phyloP scores from a whole-genome alignment of 768 basidiomycete species.

The Boletus sensibilis region DNA sequence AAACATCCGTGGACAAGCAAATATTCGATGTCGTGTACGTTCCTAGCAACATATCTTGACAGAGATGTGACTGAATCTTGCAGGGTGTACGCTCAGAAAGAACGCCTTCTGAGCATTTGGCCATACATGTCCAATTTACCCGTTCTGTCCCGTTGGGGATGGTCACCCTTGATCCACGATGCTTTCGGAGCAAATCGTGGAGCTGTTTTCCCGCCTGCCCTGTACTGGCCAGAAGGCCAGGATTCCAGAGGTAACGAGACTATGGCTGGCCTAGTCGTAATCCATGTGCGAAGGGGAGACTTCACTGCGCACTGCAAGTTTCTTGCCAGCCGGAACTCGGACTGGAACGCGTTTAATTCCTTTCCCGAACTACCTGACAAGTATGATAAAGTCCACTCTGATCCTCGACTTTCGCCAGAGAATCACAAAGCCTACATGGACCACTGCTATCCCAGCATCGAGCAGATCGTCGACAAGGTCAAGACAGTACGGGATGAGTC shows the following conservation, averaged over 20 bases:
- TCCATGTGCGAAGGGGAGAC: conserved; percentile 54
- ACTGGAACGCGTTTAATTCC: conserved; percentile 44
- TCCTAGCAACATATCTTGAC: not conserved
- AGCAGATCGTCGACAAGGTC: conserved; percentile 41
- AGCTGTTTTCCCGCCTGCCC: conserved; percentile 19
- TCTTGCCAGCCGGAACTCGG: conserved; percentile 34
- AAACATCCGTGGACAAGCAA: conserved; percentile 14
- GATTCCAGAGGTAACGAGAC: conserved; percentile 6
- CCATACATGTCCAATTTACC: conserved; percentile 34
- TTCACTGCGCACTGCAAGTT: conserved; percentile 42
- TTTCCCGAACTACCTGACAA: conserved; percentile 41
- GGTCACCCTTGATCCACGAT: conserved; percentile 34
- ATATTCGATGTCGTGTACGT: conserved; percentile 20
- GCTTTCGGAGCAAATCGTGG: conserved; percentile 25
- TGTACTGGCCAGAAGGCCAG: conserved; percentile 3
- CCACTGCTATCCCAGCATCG: conserved; percentile 43
- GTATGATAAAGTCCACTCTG: conserved; percentile 29
- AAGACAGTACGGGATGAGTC: conserved; percentile 30
- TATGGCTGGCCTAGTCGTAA: conserved; percentile 39
- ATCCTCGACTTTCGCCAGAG: conserved; percentile 24
- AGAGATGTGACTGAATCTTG: not conserved
- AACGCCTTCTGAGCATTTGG: conserved; percentile 35
- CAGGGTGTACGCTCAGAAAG: conserved; percentile 32
- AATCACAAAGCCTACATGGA: conserved; percentile 30
- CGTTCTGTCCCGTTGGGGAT: conserved; percentile 33